Evolutionary conservation across 805 yeast genomes (phyloP), one percentile per base, ranked within the genome.

Genomic region (Scheffersomyces amazonensis): DNA sequence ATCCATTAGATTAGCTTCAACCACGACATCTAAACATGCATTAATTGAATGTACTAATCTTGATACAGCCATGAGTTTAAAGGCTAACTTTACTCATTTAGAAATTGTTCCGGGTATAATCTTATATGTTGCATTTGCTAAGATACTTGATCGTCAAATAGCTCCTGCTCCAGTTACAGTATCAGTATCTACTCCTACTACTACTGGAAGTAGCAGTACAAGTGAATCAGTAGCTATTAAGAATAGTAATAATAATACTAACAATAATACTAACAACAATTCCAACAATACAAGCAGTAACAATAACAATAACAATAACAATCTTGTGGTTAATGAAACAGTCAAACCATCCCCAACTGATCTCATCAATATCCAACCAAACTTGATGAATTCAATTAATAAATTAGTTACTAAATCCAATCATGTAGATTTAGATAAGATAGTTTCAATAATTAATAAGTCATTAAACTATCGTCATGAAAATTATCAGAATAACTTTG

Each of bases 121-220:
- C 13, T 78, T 93, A 56, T 68, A 78, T 28, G 87, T 88, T 27
- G 87, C 90, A 0, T 93, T 88, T 71, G 97, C 96, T 3, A 86
- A 83, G 52, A 76, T 88, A 22, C 29, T 32, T 11, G 35, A 38
- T 1, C 29, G 30, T 4, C 28, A 32, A 15, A 24, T n/a, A 10
- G 16, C 18, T 12, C 42, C 29, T 17, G 25, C 31, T 7, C 16
- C 18, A 21, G 44, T n/a, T 12, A 24, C 41, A 5, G 20, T 20
- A 24, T 20, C n/a, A 9, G 11, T 7, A 7, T 23, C 32, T 9
- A 9, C 19, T 9, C 15, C 23, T 27, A 25, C 18, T 16, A 7
- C 20, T 13, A 10, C 28, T 27, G n/a, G n/a, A n/a, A n/a, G n/a
- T n/a, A n/a, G n/a, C n/a, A n/a, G n/a, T n/a, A n/a, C n/a, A n/a